phyloP scores from a whole-genome alignment of 345 rosid genomes.

The Brassica juncea region DNA sequence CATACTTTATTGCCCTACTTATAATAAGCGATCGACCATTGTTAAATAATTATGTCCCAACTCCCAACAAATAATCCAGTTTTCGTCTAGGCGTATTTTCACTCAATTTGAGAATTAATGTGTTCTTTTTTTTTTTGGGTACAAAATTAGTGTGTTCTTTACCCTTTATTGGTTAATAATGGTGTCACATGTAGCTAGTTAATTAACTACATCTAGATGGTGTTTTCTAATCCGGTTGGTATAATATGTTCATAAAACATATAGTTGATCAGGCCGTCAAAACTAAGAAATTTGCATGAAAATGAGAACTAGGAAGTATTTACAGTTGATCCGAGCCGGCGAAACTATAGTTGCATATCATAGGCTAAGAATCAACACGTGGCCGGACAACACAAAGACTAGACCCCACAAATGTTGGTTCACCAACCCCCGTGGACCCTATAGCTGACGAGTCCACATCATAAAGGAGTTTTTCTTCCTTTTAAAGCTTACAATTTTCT shows the following conservation, averaged over 20 bases:
- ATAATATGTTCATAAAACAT: neutral
- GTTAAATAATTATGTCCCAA: neutral
- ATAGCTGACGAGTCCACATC: slow-evolving; percentile 17
- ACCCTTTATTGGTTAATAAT: neutral
- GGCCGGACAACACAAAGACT: neutral
- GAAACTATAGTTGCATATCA: neutral
- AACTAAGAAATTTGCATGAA: neutral
- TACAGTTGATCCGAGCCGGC: slow-evolving; percentile 5
- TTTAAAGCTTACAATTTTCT: neutral
- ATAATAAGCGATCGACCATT: neutral
- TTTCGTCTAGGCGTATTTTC: neutral
- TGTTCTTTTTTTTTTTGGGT: too few species aligned
- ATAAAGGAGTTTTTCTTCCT: neutral
- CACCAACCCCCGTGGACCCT: slow-evolving; percentile 36
- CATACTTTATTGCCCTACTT: neutral
- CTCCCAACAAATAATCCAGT: neutral
- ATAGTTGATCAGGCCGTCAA: too few species aligned
- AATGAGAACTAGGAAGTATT: neutral
- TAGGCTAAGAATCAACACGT: neutral
- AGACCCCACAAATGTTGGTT: slow-evolving; percentile 18
- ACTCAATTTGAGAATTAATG: neutral
- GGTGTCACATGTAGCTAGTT: neutral
- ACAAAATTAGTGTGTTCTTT: neutral
- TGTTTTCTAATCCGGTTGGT: neutral
- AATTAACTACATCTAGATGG: neutral